Evolutionary conservation across 352 stramenopile species (phyloP).

Genomic region (Phytopythium vexans): DNA sequence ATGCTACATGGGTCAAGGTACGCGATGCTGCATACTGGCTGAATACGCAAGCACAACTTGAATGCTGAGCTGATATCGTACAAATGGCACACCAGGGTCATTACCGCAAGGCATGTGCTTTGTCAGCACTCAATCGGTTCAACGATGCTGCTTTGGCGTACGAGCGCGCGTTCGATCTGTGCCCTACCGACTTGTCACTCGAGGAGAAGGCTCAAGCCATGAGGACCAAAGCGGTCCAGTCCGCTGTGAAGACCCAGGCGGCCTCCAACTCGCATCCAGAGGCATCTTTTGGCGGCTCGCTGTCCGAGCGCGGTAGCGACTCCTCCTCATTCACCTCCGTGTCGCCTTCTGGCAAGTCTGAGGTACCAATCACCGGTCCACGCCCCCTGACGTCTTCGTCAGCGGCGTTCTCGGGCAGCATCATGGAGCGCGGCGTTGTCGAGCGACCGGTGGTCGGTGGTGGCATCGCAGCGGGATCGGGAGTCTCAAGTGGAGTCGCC

Average conservation of each 20-base stretch:
- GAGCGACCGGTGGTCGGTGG: conserved; percentile 11
- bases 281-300: not conserved
- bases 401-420: conserved; percentile 65
- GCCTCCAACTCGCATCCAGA: no score
- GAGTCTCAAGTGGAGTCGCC: not conserved
- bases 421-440: conserved; percentile 58
- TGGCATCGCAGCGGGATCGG: not conserved
- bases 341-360: not conserved
- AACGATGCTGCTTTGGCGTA: conserved; percentile 63
- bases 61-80: not conserved
- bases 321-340: conserved; percentile 11
- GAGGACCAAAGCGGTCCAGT: conserved; percentile 21
- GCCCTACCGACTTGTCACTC: conserved; percentile 63
- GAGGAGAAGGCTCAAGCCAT: conserved; percentile 66
- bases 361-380: not conserved
- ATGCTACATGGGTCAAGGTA: conserved; percentile 79
- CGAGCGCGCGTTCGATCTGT: conserved; percentile 64
- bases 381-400: conserved; percentile 19
- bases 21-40: not conserved
- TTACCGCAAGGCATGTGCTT: conserved; percentile 65
- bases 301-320: conserved; percentile 5
- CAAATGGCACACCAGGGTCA: conserved; percentile 40
- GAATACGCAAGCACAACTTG: not conserved
- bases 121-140: conserved; percentile 62
- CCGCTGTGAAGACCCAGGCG: not conserved